Evolutionary conservation across 2,329 filamentous ascomycete genomes (phyloP), one percentile per base, ranked within the genome.

Genomic region (Falciphora oryzae): DNA sequence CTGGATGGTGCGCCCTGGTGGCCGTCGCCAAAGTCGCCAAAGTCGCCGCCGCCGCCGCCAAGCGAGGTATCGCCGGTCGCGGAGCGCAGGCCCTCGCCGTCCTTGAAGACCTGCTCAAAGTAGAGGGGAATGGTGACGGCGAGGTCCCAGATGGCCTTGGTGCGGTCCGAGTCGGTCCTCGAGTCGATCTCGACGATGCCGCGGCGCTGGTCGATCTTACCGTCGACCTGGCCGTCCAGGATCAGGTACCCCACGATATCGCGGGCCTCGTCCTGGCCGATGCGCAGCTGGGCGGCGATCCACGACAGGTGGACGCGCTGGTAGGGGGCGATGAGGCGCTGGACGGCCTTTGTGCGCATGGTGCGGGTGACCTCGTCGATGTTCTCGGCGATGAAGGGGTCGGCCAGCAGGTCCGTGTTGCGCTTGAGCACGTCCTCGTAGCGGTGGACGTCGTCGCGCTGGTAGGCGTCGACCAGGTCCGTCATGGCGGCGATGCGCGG

Each of bases 301-400:
- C 96, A 97, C 27, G 83, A 81, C 29, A 98, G 81, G 68, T 90
- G 92, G 85, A 98, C 97, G 63, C 93, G 88, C 7, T 92, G 96
- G 80, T 98, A 99, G 0, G 95, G 95, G 5, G 93, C 93, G 68
- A 98, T 95, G 29, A 98, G 83, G 78, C 95, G 97, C 68, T 97
- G 80, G 13, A 98, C 88, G 1, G 93, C 94, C 81, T 97, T 97
- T 69, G 93, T 98, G 64, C 95, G 91, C 90, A 99, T 97, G 76
- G 95, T 97, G 58, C 95, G 91, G 63, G 94, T 99, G 65, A 99
- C 94, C 78, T 99, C 95, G 76, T 98, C 95, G 70, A 99, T 99
- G 75, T 99, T 98, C 78, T 98, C 95, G 32, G 94, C 94, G 71
- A 99, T 99, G 79, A 98, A 99, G 0, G 91, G 89, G 75, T 99